These are phyloP conservation scores for Phanerodontia chrysosporium DNA, from an alignment of 768 basidiomycete genomes.

Conservation along the genomic window DNA sequence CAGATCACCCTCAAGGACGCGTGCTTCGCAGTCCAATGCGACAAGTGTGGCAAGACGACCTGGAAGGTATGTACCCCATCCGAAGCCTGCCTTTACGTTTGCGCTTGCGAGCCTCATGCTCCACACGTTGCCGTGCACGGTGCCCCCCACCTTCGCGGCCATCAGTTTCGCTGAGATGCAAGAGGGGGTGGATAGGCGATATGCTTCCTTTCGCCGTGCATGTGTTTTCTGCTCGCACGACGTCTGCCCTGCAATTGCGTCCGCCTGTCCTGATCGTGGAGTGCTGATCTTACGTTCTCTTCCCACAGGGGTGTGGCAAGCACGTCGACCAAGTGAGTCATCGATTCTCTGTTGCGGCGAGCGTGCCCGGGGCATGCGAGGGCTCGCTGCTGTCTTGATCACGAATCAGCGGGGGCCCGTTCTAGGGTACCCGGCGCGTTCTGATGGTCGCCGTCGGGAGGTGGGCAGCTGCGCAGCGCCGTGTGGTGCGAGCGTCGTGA, in stretches of 20 bases:
- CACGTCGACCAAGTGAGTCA: constrained; percentile 60
- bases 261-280: neutral
- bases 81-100: neutral
- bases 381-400: neutral
- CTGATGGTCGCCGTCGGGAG: constrained; percentile 1
- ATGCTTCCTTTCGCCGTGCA: neutral
- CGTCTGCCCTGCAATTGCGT: constrained; percentile 3
- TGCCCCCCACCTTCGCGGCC: neutral
- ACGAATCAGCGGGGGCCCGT: neutral
- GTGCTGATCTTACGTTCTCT: constrained; percentile 17
- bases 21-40: constrained; percentile 58
- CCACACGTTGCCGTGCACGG: neutral
- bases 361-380: too few species aligned
- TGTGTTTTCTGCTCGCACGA: neutral
- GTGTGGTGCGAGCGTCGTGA: neutral
- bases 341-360: neutral
- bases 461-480: constrained; percentile 1
- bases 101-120: neutral
- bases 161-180: neutral
- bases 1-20: constrained; percentile 38
- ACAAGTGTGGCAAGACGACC: constrained; percentile 61
- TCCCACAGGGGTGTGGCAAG: constrained; percentile 60
- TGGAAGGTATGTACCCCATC: constrained; percentile 48
- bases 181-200: neutral
- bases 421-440: neutral